Percentiles rank a stretch among this genome's conserved stretches.
These are phyloP conservation scores for Monosporozyma servazzii DNA, from an alignment of 805 yeast species.

Conservation along the genomic window DNA sequence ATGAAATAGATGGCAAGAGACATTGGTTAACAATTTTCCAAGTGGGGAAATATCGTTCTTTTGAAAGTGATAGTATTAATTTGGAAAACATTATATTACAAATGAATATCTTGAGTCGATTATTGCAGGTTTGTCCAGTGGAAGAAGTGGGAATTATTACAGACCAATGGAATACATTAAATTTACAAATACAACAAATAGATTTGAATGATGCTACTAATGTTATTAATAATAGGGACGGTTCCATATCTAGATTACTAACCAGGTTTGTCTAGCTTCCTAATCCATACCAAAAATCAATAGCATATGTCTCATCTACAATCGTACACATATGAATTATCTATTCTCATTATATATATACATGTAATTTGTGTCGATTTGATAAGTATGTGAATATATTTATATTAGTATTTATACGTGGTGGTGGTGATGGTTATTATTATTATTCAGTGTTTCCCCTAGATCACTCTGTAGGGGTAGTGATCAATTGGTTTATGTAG, in stretches of 20 bases:
- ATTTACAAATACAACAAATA: neutral
- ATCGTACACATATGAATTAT: neutral
- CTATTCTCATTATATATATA: neutral
- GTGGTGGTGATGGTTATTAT: too few relatives aligned
- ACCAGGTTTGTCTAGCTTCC: neutral
- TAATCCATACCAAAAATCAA: neutral
- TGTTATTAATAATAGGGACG: neutral
- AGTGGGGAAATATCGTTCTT: constrained; percentile 50
- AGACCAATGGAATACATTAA: constrained; percentile 51
- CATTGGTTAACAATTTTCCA: constrained; percentile 69
- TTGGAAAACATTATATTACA: constrained; percentile 39
- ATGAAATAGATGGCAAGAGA: constrained; percentile 1
- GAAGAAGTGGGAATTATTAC: constrained; percentile 48
- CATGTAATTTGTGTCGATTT: neutral
- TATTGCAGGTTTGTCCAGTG: constrained; percentile 43
- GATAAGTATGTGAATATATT: neutral
- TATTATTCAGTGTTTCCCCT: too few relatives aligned
- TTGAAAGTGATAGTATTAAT: constrained; percentile 33
- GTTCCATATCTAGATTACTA: neutral
- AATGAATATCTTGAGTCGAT: constrained; percentile 42
- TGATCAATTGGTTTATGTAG: constrained; percentile 21
- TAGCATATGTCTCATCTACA: too few relatives aligned
- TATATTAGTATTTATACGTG: neutral
- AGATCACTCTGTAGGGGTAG: neutral
- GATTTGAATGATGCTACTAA: neutral